These are phyloP conservation scores for Chaetomidium leptoderma DNA, from an alignment of 495 filamentous ascomycete genomes.

Conservation along the genomic window DNA sequence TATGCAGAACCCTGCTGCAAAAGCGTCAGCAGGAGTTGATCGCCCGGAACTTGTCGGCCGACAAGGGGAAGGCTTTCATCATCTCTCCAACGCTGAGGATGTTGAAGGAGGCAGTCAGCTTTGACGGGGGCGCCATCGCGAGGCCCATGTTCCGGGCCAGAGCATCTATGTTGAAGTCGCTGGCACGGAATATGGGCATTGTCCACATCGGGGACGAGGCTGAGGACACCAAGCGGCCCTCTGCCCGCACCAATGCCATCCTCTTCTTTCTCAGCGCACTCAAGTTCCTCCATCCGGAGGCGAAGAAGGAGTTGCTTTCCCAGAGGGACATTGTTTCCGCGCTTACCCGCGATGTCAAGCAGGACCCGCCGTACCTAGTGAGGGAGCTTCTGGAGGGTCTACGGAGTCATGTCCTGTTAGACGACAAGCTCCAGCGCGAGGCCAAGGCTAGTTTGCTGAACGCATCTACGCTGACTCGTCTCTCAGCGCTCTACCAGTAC, in stretches of 20 bases:
- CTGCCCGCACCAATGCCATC: conserved; percentile 70
- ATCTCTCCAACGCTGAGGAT: conserved; percentile 80
- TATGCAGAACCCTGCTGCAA: conserved; percentile 70
- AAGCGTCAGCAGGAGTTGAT: conserved; percentile 69
- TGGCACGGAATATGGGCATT: conserved; percentile 58
- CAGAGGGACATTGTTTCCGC: conserved; percentile 65
- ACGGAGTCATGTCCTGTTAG: conserved; percentile 62
- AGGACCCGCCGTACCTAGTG: conserved; percentile 67
- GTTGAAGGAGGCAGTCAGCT: conserved; percentile 69
- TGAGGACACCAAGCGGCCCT: conserved; percentile 56
- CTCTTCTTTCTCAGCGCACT: conserved; percentile 70
- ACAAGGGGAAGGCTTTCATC: conserved; percentile 72
- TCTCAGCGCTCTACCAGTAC: conserved; percentile 70
- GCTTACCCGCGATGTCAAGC: conserved; percentile 63
- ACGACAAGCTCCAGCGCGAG: conserved; percentile 61
- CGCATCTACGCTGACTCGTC: conserved; percentile 61
- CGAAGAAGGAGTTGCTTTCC: conserved; percentile 70
- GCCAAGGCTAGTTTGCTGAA: conserved; percentile 70
- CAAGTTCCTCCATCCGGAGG: conserved; percentile 61
- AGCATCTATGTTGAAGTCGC: conserved; percentile 66
- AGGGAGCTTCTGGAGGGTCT: conserved; percentile 62
- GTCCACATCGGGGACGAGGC: conserved; percentile 48
- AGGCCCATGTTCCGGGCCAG: conserved; percentile 63
- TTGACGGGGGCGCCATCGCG: conserved; percentile 76
- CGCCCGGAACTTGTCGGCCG: conserved; percentile 64